A percentile compares a stretch with the other conserved stretches of the same genome.
These are phyloP conservation scores for Actinidia chinensis DNA, from an alignment of 179 eudicot species.

Conservation along the genomic window DNA sequence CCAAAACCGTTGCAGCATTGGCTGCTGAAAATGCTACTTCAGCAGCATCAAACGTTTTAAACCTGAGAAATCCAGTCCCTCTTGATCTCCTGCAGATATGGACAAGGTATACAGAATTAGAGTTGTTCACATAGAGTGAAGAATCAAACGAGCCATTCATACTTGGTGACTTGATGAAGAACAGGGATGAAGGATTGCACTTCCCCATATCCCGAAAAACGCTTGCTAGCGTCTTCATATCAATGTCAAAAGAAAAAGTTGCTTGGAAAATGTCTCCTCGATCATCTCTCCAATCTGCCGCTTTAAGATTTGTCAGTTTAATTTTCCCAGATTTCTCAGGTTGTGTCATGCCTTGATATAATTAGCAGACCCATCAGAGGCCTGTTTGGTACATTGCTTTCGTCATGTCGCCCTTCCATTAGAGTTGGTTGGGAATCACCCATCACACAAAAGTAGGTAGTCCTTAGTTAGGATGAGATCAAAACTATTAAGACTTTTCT, in stretches of 20 bases:
- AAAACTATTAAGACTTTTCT: slow-evolving; percentile 69
- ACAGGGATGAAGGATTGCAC: slow-evolving; percentile 77
- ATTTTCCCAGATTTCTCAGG: slow-evolving; percentile 26
- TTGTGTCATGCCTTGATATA: slow-evolving; percentile 23
- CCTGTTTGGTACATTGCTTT: slow-evolving; percentile 26
- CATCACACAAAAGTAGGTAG: slow-evolving; percentile 21
- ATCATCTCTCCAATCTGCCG: slow-evolving; percentile 52
- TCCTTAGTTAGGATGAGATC: slow-evolving; percentile 48
- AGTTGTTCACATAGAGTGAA: neutral
- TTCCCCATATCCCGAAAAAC: slow-evolving; percentile 83
- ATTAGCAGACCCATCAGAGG: slow-evolving; percentile 29
- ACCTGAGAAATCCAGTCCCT: slow-evolving; percentile 93
- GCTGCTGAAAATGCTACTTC: slow-evolving; percentile 77
- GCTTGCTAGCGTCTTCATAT: slow-evolving; percentile 83
- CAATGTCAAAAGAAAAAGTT: slow-evolving; percentile 86
- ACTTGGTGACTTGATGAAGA: slow-evolving; percentile 46
- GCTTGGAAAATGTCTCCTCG: slow-evolving; percentile 66
- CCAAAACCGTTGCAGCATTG: slow-evolving; percentile 62
- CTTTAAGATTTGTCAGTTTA: slow-evolving; percentile 25
- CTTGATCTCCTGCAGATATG: slow-evolving; percentile 77
- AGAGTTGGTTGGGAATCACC: slow-evolving; percentile 23
- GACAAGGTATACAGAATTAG: neutral
- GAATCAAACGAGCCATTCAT: slow-evolving; percentile 26
- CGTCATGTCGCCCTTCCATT: slow-evolving; percentile 29
- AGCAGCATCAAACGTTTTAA: slow-evolving; percentile 54